Evolutionary conservation across 202 grass and related monocot species (phyloP), one percentile per base, ranked within the genome.

Genomic region (Saccharum hybrid): DNA sequence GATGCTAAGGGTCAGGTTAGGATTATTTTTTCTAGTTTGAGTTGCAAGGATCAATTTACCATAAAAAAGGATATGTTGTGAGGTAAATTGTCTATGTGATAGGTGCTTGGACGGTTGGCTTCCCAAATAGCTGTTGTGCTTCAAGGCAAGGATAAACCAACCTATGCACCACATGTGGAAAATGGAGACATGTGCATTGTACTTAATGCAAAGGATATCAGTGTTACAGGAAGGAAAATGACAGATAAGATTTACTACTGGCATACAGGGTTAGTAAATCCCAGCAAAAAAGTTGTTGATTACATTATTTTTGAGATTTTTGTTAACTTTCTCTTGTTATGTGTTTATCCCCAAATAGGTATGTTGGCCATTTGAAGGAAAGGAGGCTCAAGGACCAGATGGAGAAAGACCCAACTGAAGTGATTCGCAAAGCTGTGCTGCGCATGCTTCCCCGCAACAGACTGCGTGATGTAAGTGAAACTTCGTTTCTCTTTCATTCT

Each of bases 91-190:
- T 23, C 3, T 63, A 2, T 88, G 21, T 49, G 41, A 42, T 69
- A 99, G 91, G 91, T 99, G 37, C 96, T 96, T 85, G 96, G 96
- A 39, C 89, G 93, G 42, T 80, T 99, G 82, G 89, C 96, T 57
- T 99, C 96, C 76, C 93, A 90, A 72, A 94, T 99, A 84, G 85
- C 93, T 31, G 88, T 86, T 64, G 93, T 96, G 70, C 79, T 99
- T 71, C 93, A 96, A 84, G 91, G 96, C 45, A 99, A 99, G 90
- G 96, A 99, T 72, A 98, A 98, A 79, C 96, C 96, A 19, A 98
- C 93, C 3, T 98, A 96, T 37, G 64, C 93, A 15, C 96, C 96
- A 26, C 67, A 99, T 88, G 80, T 86, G 62, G 96, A 99, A 88
- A 86, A 96, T 77, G 93, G 96, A 67, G 96, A 99, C 77, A 94